These are phyloP conservation scores for Rutstroemia sp. DNA, from an alignment of 2,329 filamentous ascomycete species.

Conservation along the genomic window DNA sequence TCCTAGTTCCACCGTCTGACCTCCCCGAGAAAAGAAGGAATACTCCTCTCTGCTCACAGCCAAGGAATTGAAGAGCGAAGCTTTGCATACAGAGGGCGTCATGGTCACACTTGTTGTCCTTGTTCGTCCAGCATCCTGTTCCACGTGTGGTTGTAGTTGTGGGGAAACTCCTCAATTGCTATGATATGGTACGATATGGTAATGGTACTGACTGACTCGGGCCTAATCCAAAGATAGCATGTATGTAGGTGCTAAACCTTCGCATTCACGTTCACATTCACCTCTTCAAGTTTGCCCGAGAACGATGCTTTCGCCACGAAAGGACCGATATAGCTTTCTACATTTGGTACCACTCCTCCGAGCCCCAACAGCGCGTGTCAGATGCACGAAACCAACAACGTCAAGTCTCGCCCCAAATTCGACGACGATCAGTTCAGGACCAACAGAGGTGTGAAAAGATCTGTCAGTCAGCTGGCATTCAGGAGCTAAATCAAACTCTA, in stretches of 20 bases:
- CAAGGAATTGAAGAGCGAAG: neutral
- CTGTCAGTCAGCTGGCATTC: conserved; percentile 9
- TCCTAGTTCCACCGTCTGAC: conserved; percentile 5
- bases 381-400: neutral
- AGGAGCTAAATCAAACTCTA: neutral
- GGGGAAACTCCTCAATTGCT: neutral
- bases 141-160: neutral
- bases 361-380: neutral
- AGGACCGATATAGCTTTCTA: conserved; percentile 10
- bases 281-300: neutral
- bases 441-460: neutral
- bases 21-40: neutral
- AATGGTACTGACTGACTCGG: neutral
- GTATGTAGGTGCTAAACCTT: neutral
- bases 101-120: neutral
- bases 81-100: conserved; percentile 1
- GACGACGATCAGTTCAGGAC: neutral
- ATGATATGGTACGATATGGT: neutral
- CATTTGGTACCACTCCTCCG: conserved; percentile 1
- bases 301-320: conserved; percentile 3
- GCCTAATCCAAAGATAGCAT: conserved; percentile 5
- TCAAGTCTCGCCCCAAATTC: neutral
- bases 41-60: neutral
- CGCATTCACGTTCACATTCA: neutral
- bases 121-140: neutral